Conservation (phyloP, 305 asterid genomes). For the Withania somnifera region DNA sequence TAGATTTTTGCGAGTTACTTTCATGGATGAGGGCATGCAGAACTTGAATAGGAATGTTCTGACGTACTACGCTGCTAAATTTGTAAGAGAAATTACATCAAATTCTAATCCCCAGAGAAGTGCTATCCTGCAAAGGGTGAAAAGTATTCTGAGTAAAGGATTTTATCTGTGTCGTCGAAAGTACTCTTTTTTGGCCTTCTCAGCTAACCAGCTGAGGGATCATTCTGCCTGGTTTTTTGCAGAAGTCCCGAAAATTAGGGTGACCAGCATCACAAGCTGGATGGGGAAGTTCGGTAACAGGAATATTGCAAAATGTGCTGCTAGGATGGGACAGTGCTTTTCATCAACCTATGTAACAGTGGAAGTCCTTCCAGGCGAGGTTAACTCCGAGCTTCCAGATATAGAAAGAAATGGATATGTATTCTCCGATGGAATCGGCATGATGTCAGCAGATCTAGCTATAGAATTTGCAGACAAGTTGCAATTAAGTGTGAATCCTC, state of each 20-base stretch:
- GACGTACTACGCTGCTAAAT: conserved; percentile 41
- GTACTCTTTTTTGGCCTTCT: conserved; percentile 75
- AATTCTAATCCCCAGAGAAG: conserved; percentile 39
- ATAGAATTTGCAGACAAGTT: conserved; percentile 60
- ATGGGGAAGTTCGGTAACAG: conserved; percentile 63
- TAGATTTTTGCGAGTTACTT: conserved; percentile 77
- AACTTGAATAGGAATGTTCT: conserved; percentile 51
- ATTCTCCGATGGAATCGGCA: conserved; percentile 93
- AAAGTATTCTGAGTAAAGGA: conserved; percentile 35
- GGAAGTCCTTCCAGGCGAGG: conserved; percentile 37
- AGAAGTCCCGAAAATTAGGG: conserved; percentile 29
- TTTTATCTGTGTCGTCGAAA: conserved; percentile 64
- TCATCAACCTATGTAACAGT: conserved; percentile 90
- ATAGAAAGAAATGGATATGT: conserved; percentile 43
- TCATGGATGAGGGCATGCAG: conserved; percentile 90
- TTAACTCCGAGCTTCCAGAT: conserved; percentile 33
- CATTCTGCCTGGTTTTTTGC: conserved; percentile 97
- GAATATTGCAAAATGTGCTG: conserved; percentile 82
- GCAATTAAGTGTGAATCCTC: conserved; percentile 40
- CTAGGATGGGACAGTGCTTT: conserved; percentile 93
- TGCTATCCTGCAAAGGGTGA: conserved; percentile 60
- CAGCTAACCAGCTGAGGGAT: conserved; percentile 83
- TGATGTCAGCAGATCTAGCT: conserved; percentile 64
- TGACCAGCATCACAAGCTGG: conserved; percentile 42
- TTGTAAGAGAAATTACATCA: conserved; percentile 42